Base-by-base conservation (phyloP, 306 rosid species). In the Luffa acutangula region DNA sequence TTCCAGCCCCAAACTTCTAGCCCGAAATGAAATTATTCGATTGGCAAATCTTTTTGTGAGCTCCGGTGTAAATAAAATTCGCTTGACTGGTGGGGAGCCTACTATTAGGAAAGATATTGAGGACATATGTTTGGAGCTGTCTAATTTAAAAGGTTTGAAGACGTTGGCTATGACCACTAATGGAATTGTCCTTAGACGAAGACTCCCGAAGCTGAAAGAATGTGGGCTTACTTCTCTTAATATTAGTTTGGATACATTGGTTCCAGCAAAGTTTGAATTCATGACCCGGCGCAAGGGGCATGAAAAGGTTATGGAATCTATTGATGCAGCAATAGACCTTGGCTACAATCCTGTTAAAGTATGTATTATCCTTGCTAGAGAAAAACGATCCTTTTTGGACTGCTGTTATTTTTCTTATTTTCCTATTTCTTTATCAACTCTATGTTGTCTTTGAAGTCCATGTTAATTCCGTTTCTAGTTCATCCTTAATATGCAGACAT, bases 11-110 rank as follows among this genome's bases (percentile, higher is more conserved):
- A 81, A 87, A 58, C 79, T 94, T 81, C 89, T 94, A 33, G 83
- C 91, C 0, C 90, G 51, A 77, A 42, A 79, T 36, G 98, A 94
- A 87, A 87, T 94, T 79, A 56, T 89, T 20, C 87, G 90, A 39
- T 49, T 92, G 83, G 97, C 98, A 13, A 83, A 76, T 77, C 87
- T 94, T 53, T 94, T 94, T 80, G 91, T 89, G 2, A 89, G 90
- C 81, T 87, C 97, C 1, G 98, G 97, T 13, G 97, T 95, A 9
- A 72, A 89, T 33, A 95, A 92, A 78, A 95, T 95, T 45, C 92
- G 97, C 59, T 79, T 95, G 87, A 92, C 98, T 0, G 98, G 98
- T 48, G 98, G 97, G 21, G 97, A 95, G 81, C 98, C 98, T 39
- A 95, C 97, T 7, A 49, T 95, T 0, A 91, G 98, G 82, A 95